Evolutionary conservation across 805 yeast genomes (phyloP).

Genomic region (Saccharomyces kudriavzevii): DNA sequence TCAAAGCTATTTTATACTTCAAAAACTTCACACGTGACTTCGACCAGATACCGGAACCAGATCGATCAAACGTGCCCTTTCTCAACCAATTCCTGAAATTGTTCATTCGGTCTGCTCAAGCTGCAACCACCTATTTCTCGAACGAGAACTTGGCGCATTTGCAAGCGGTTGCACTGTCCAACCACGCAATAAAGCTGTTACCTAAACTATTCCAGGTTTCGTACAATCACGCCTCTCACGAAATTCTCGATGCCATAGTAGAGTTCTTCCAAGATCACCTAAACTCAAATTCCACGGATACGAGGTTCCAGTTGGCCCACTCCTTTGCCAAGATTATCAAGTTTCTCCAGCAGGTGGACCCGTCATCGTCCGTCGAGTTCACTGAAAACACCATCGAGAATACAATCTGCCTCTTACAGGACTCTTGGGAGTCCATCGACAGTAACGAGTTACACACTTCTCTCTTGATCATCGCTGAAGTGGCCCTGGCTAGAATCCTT

Average conservation of each 20-base stretch:
- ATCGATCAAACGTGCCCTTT: conserved; percentile 8
- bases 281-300: conserved; percentile 42
- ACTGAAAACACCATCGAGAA: conserved; percentile 27
- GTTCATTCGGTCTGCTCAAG: not conserved
- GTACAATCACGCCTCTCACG: not conserved
- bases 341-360: conserved; percentile 8
- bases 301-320: conserved; percentile 62
- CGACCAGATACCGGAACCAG: conserved; percentile 3
- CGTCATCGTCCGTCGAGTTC: conserved; percentile 13
- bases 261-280: conserved; percentile 30
- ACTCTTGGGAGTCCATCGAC: conserved; percentile 18
- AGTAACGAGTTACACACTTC: conserved; percentile 29
- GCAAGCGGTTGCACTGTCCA: not conserved
- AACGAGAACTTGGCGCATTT: not conserved
- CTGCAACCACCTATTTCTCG: not conserved
- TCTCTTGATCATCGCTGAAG: conserved; percentile 32
- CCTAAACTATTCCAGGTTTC: conserved; percentile 16
- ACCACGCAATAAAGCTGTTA: conserved; percentile 9
- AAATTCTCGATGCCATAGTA: not conserved
- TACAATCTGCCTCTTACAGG: conserved; percentile 4
- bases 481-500: conserved; percentile 6
- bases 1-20: conserved; percentile 27
- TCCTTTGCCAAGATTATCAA: conserved; percentile 44
- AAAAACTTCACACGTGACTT: conserved; percentile 18
- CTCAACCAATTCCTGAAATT: conserved; percentile 1